These are phyloP conservation scores for Colletotrichum tanaceti DNA, from an alignment of 2,329 filamentous ascomycete species.

Conservation along the genomic window DNA sequence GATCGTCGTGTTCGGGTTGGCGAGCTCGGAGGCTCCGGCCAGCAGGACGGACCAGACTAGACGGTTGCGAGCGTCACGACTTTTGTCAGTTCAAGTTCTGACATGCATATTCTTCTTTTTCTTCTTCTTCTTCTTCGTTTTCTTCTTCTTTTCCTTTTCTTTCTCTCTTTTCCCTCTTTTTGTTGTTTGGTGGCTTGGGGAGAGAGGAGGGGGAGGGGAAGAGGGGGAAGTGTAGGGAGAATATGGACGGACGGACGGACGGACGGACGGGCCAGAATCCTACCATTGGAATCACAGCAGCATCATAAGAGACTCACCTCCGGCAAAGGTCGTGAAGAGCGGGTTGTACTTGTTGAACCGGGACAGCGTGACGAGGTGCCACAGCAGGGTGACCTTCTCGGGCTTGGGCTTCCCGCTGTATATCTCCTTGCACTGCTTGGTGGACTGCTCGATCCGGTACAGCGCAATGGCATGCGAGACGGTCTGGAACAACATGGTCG, in stretches of 20 bases:
- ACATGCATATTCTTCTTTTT: too few relatives aligned
- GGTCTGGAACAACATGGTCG: conserved; percentile 16
- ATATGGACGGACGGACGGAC: too few relatives aligned
- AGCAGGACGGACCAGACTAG: conserved; percentile 37
- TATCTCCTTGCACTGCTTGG: conserved; percentile 32
- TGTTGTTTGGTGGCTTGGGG: too few relatives aligned
- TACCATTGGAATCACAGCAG: too few relatives aligned
- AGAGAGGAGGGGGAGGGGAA: too few relatives aligned
- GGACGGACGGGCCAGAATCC: too few relatives aligned
- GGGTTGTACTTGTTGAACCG: conserved; percentile 38
- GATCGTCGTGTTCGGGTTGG: conserved; percentile 12
- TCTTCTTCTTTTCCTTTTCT: too few relatives aligned
- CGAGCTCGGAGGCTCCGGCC: conserved; percentile 33
- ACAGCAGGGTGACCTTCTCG: conserved; percentile 33
- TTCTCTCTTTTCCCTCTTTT: too few relatives aligned
- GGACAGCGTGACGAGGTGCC: conserved; percentile 32
- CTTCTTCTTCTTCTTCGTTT: too few relatives aligned
- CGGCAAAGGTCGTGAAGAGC: conserved; percentile 36
- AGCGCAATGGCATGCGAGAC: conserved; percentile 28
- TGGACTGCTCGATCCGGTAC: conserved; percentile 25
- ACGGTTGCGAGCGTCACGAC: conserved; percentile 7
- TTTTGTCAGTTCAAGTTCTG: conserved; percentile 13
- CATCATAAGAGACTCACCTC: conserved; percentile 36
- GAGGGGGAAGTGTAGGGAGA: too few relatives aligned
- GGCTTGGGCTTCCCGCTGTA: conserved; percentile 31